Evolutionary conservation across 2,329 filamentous ascomycete species (phyloP).

Genomic region (Trichophyton rubrum): DNA sequence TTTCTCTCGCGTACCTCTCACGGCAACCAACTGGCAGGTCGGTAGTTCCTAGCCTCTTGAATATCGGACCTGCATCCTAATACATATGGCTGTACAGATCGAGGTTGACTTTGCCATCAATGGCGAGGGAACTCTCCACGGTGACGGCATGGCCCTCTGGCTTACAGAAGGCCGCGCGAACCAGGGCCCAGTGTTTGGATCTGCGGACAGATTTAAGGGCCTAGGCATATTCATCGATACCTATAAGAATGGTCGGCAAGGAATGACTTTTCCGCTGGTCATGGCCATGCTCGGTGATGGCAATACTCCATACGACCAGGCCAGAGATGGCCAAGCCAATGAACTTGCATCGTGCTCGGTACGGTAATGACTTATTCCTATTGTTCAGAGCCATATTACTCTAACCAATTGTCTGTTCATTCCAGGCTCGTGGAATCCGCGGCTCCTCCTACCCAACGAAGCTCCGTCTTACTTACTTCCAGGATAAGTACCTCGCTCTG

Average conservation of each 20-base stretch:
- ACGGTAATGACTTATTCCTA: conserved; percentile 19
- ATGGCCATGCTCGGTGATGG: conserved; percentile 98
- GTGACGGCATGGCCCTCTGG: conserved; percentile 97
- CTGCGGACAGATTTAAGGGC: conserved; percentile 78
- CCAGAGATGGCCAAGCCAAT: conserved; percentile 82
- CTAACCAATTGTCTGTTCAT: not conserved
- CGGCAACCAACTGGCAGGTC: conserved; percentile 94
- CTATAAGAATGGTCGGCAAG: conserved; percentile 98
- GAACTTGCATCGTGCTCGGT: conserved; percentile 88
- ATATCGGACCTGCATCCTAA: not conserved
- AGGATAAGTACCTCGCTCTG: conserved; percentile 80
- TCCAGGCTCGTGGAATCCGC: conserved; percentile 67
- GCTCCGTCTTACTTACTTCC: conserved; percentile 84
- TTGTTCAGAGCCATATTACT: no score
- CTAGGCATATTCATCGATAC: conserved; percentile 94
- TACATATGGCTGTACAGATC: conserved; percentile 41
- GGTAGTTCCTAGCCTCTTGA: conserved; percentile 11
- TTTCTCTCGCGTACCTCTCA: conserved; percentile 85
- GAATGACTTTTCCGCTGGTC: conserved; percentile 89
- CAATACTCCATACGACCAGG: conserved; percentile 77
- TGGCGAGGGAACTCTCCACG: conserved; percentile 78
- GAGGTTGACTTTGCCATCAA: conserved; percentile 92
- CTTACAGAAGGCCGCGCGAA: conserved; percentile 83
- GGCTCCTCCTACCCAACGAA: conserved; percentile 69
- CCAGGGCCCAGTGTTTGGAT: conserved; percentile 75